Evolutionary conservation across 805 yeast genomes (phyloP), one percentile per base, ranked within the genome.

Genomic region (Isabelozyma heimii): DNA sequence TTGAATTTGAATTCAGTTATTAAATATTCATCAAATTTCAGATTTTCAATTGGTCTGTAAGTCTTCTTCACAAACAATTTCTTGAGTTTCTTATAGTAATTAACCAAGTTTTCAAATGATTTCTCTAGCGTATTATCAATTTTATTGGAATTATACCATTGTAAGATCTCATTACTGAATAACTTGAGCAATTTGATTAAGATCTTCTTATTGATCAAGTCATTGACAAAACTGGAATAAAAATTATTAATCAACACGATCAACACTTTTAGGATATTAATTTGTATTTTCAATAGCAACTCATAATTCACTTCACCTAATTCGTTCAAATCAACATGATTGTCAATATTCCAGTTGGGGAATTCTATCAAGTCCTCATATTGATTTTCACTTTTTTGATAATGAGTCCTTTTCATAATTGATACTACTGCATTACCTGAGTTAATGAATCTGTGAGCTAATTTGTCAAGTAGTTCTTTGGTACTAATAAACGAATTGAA

Each of bases 221-320:
- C 89, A 61, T 84, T 87, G 4, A 85, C 77, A 59, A 91, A 89
- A 61, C 89, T 94, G 27, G 79, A 67, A 62, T 85, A 91, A 61
- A 87, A 89, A 55, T 85, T 84, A 42, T 81, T 77, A 16, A 89
- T 81, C 64, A 95, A 77, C 28, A 85, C 78, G 41, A 83, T 77
- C 48, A 90, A 70, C 0, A 90, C 89, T 61, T 89, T 95, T 50
- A 91, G 71, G 30, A 91, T 82, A 39, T 95, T 95, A 37, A 87
- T 75, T 61, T 91, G 94, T 40, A 91, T 87, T 59, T 85, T 89
- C 9, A 87, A 83, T 42, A 89, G 83, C 47, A 82, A 77, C 42
- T 77, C 77, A 76, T 85, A 83, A 56, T 85, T 87, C 33, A 86
- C 73, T 3, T 78, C 77, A 0, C 77, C 77, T 38, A 72, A 59